Conservation (phyloP, 345 rosid species). For the Salix exigua region DNA sequence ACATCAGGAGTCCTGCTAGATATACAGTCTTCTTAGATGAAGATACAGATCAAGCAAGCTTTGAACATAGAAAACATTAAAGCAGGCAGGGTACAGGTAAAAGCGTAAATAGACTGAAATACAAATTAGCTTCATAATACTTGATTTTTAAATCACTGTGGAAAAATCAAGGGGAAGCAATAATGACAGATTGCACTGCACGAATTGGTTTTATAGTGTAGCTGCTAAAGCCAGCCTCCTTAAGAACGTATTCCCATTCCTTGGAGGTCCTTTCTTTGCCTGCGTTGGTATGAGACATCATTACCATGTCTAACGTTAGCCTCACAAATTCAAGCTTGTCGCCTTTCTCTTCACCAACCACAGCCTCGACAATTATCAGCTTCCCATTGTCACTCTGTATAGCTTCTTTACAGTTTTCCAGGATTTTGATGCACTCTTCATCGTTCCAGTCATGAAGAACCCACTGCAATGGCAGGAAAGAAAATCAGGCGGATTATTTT, state of each 20-base stretch:
- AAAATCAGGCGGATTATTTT: neutral
- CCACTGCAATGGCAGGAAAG: conserved; percentile 26
- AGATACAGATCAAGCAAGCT: no score
- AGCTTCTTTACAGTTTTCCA: conserved; percentile 61
- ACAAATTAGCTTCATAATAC: neutral
- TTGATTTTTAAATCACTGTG: neutral
- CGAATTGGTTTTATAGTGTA: conserved; percentile 33
- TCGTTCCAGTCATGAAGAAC: conserved; percentile 73
- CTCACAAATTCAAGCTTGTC: conserved; percentile 36
- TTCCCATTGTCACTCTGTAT: conserved; percentile 41
- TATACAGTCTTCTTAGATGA: no score
- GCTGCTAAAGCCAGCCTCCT: conserved; percentile 49
- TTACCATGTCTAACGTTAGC: conserved; percentile 61
- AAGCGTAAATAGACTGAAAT: no score
- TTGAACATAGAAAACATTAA: no score
- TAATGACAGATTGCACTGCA: conserved; percentile 45
- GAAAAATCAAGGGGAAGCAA: conserved; percentile 41
- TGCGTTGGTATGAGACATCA: conserved; percentile 57
- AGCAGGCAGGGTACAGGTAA: no score
- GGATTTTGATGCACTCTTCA: conserved; percentile 52
- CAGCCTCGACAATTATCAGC: conserved; percentile 52
- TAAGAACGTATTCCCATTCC: conserved; percentile 60
- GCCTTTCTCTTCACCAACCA: conserved; percentile 34
- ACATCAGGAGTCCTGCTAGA: no score
- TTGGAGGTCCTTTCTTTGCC: conserved; percentile 63